Base-by-base conservation (phyloP, 2,329 filamentous ascomycete genomes). In the Talaromyces islandicus region DNA sequence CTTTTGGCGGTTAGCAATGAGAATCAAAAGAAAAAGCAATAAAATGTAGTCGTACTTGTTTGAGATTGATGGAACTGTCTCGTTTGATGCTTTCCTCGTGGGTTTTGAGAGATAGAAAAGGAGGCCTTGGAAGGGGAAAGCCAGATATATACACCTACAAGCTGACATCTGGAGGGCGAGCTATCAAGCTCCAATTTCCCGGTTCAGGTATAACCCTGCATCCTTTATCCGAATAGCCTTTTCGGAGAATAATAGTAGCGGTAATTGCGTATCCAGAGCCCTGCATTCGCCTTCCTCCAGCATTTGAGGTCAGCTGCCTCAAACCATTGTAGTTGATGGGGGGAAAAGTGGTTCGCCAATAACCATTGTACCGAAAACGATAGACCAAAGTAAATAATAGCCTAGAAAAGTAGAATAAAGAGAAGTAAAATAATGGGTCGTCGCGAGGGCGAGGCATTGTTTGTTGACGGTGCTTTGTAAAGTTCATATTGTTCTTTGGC, bases 401-500 rank as follows among this genome's bases (percentile, higher is more conserved):
- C 3, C 30, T 4, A 32, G 30, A 32, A 17, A 17, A 38, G 5
- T 17, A 5, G 2, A 17, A 38, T 38, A 38, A 17, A 38, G 14
- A 38, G 12, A 38, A 7, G 1, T 6, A 4, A 11, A 14, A 46
- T 46, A 46, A 46, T 46, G 41, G n/a, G 3, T 46, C 3, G 9
- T 19, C 9, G 9, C 5, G 7, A 41, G 14, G 38, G 9, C 17
- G 17, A n/a, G 19, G 19, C 19, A 19, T n/a, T 25, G 21, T 51
- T 51, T 6, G 21, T 5, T 14, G 7, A 14, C n/a, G 38, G 14
- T 17, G 46, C 38, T 29, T 48, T 19, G 27, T 48, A 50, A 56
- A 29, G 50, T 61, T 61, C 27, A n/a, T 61, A 61, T 61, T 61
- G 59, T 61, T 61, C 59, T 61, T 50, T 30, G 3, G 21, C 38